Evolutionary conservation across 352 stramenopile genomes (phyloP), one percentile per base, ranked within the genome.

Genomic region (Phytophthora colocasiae): DNA sequence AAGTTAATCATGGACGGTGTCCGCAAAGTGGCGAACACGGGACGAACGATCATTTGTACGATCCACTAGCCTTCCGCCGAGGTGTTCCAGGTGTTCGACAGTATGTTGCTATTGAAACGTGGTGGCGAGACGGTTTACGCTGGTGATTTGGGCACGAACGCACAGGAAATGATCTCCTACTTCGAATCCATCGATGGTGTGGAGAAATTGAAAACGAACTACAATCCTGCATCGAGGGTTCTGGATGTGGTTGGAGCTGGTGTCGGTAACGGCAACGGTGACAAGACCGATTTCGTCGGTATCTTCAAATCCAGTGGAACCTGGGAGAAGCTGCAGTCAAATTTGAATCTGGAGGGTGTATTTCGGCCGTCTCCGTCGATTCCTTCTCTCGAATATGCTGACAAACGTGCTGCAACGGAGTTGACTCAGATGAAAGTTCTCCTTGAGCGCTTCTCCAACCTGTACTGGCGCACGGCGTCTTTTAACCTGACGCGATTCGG

Each of bases 1-100:
- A 61, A 67, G 17, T 19, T 67, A 31, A 67, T 67, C 59, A 55
- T 67, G 59, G 43, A 61, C 14, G 59, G 59, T n/a, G 50, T 67
- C 10, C 59, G 59, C 15, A 67, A 62, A 19, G 59, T 67, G 7
- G 59, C 59, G 9, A 22, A 67, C n/a, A 56, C 49, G 1, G 50
- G 50, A 0, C 29, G 59, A 22, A 67, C 59, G 0, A 34, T 67
- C 14, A 14, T 66, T 22, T 66, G 47, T 43, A 66, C 49, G 31
- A 60, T 54, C 11, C 59, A 60, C 22, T 50, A 62, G 19, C 60
- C 51, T 10, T 69, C 60, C 3, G 38, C 52, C 1, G 60, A 69
- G 27, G 41, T 69, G 14, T 69, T 69, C 14, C 36, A 56, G 17
- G 38, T 69, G 2, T 63, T 63, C 22, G 52, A 69, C 36, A 63